phyloP scores from a whole-genome alignment of 805 yeast genomes.

The Saturnispora sekii region DNA sequence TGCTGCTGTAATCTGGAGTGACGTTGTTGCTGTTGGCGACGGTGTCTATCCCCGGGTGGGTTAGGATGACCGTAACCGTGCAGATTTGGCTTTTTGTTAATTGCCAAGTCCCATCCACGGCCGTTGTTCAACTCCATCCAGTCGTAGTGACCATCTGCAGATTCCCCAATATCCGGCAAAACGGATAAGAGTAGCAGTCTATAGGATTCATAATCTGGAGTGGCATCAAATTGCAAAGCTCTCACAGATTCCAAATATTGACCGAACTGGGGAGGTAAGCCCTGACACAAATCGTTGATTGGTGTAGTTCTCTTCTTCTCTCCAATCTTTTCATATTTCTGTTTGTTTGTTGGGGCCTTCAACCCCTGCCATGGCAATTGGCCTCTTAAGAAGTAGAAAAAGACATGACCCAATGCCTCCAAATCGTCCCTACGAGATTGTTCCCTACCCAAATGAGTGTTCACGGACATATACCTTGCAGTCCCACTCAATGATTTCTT shows the following conservation, averaged over 20 bases:
- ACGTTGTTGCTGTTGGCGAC: conserved; percentile 28
- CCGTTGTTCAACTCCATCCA: conserved; percentile 97
- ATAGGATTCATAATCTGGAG: conserved; percentile 88
- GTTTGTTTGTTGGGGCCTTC: conserved; percentile 96
- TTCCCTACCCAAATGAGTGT: conserved; percentile 95
- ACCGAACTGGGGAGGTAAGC: conserved; percentile 87
- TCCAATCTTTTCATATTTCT: conserved; percentile 95
- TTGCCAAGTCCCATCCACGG: conserved; percentile 87
- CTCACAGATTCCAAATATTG: conserved; percentile 85
- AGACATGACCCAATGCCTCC: conserved; percentile 94
- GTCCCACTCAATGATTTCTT: conserved; percentile 94
- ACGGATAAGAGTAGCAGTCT: conserved; percentile 71
- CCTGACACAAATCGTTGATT: conserved; percentile 76
- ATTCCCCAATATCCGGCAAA: conserved; percentile 57
- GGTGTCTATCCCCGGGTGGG: conserved; percentile 54
- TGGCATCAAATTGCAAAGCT: conserved; percentile 81
- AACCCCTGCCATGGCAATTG: conserved; percentile 98
- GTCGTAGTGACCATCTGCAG: conserved; percentile 85
- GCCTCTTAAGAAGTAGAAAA: conserved; percentile 89
- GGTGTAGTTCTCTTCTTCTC: conserved; percentile 89
- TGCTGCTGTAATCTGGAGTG: conserved; percentile 25
- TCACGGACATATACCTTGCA: conserved; percentile 97
- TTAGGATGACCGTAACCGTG: conserved; percentile 96
- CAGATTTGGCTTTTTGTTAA: conserved; percentile 84
- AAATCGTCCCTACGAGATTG: conserved; percentile 94